Conservation (phyloP, 352 stramenopile genomes). For the Phytophthora pistaciae region DNA sequence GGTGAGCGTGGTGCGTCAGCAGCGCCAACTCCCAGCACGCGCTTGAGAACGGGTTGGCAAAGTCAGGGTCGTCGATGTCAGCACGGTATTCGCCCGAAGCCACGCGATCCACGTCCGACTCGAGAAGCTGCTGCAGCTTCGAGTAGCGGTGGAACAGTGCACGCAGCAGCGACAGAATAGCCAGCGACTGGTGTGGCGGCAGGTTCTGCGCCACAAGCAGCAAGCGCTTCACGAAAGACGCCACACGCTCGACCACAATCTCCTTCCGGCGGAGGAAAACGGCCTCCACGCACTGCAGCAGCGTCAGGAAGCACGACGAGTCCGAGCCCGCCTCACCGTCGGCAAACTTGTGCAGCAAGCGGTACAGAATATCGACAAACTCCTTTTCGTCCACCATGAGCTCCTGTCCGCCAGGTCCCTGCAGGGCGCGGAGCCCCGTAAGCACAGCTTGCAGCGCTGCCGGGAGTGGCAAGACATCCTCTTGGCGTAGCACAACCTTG, state of each 20-base stretch:
- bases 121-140: slow-evolving; percentile 94
- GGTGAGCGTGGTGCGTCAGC: slow-evolving; percentile 88
- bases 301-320: slow-evolving; percentile 66
- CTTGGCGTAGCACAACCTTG: slow-evolving; percentile 90
- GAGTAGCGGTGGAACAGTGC: slow-evolving; percentile 93
- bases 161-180: slow-evolving; percentile 90
- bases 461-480: slow-evolving; percentile 74
- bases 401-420: slow-evolving; percentile 93
- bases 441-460: slow-evolving; percentile 89
- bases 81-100: slow-evolving; percentile 93
- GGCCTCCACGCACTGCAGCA: slow-evolving; percentile 92
- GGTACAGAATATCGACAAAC: slow-evolving; percentile 96
- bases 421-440: slow-evolving; percentile 93
- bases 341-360: slow-evolving; percentile 78
- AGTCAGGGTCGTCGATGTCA: slow-evolving; percentile 95
- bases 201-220: slow-evolving; percentile 90
- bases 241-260: slow-evolving; percentile 93
- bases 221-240: slow-evolving; percentile 96
- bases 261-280: slow-evolving; percentile 96
- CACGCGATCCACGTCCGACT: slow-evolving; percentile 96
- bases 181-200: slow-evolving; percentile 82
- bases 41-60: slow-evolving; percentile 95
- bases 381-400: slow-evolving; percentile 97
- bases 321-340: slow-evolving; percentile 61
- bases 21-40: slow-evolving; percentile 94